Base-by-base conservation (phyloP, 345 rosid genomes). In the Brassica napus region DNA sequence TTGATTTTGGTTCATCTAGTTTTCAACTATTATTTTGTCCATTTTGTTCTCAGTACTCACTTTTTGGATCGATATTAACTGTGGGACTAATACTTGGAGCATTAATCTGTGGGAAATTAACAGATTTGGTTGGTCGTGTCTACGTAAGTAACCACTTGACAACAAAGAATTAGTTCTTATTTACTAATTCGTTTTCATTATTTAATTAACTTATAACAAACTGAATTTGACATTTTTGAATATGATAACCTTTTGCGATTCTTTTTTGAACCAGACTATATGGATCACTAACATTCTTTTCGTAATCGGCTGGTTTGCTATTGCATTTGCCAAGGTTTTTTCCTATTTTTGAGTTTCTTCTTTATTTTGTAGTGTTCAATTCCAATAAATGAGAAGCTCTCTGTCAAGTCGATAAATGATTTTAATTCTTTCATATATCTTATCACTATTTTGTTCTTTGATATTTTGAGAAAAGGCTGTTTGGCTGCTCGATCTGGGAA, bases 401-500 rank as follows among this genome's bases (percentile, higher is more conserved):
- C 54, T 14, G 14, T 47, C 54, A 47, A 47, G n/a, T 47, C 54
- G 16, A 47, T 47, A 47, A 47, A 47, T 47, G 54, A 47, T 47
- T 47, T 47, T 47, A 47, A 12, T 47, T 47, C 6, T 47, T 14
- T 49, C 57, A 2, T 23, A 30, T 77, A 49, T 3, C 7, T 31
- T 61, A 62, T 21, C 54, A 54, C 12, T 34, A 35, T 58, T 7
- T 24, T 7, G 18, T 6, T 63, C 18, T 18, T 59, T 74, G 3
- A 28, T 57, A 10, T 55, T 54, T 9, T 18, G 72, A 65, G 73
- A 30, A 26, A 87, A 94, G 94, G 87, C 55, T 72, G 78, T 85
- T 55, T 86, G 84, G 90, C 81, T 77, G 84, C 90, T 92, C 14
- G 86, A 94, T 68, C 12, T 89, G 7, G 98, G 97, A 77, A 84